Percentiles rank a stretch among this genome's conserved stretches.
phyloP scores from a whole-genome alignment of 805 yeast species.

The Nakazawaea ambrosiae region DNA sequence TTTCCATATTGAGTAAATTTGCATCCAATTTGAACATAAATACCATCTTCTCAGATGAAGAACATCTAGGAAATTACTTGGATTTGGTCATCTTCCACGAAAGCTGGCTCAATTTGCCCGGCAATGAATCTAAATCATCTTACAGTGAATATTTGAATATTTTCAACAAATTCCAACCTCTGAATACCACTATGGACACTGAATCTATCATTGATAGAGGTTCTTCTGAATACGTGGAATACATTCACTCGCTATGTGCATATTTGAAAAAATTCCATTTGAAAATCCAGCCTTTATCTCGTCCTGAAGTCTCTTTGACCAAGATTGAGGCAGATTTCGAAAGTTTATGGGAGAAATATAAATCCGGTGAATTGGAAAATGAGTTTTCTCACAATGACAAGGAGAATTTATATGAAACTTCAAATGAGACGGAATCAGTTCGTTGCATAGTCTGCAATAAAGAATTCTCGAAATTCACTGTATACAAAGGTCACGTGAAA shows the following conservation, averaged over 20 bases:
- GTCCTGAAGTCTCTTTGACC: conserved; percentile 25
- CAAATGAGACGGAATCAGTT: conserved; percentile 22
- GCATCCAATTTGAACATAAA: conserved; percentile 44
- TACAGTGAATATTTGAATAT: conserved; percentile 45
- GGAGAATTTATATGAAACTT: conserved; percentile 10
- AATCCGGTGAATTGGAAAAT: neutral
- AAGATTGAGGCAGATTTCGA: conserved; percentile 18
- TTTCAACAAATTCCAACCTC: conserved; percentile 30
- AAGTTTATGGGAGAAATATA: conserved; percentile 4
- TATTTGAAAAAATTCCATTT: conserved; percentile 46
- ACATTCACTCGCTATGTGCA: conserved; percentile 34
- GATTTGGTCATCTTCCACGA: conserved; percentile 51
- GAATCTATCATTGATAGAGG: conserved; percentile 23
- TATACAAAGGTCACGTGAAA: conserved; percentile 57
- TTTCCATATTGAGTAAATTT: conserved; percentile 39
- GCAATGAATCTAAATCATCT: conserved; percentile 24
- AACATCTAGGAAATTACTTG: conserved; percentile 55
- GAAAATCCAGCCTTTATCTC: conserved; percentile 42
- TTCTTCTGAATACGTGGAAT: conserved; percentile 31
- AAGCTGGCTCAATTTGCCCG: conserved; percentile 42
- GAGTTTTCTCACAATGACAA: conserved; percentile 11
- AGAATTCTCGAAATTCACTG: conserved; percentile 54
- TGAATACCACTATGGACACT: conserved; percentile 19
- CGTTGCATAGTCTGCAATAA: conserved; percentile 64
- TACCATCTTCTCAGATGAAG: conserved; percentile 48